phyloP scores from a whole-genome alignment of 1,139 yeast species.

The Torulaspora globosa region DNA sequence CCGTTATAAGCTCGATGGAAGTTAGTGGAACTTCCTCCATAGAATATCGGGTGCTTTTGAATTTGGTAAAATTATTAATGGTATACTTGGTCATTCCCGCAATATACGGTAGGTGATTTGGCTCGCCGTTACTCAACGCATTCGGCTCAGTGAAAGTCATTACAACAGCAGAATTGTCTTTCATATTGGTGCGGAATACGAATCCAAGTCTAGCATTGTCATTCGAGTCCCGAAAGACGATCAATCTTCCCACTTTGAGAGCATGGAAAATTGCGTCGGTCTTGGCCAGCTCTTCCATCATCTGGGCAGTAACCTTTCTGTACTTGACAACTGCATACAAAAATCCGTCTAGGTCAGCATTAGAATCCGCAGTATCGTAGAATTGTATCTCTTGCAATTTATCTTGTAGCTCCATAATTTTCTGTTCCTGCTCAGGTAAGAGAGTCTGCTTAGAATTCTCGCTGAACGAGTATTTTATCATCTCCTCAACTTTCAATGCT shows the following conservation, averaged over 20 bases:
- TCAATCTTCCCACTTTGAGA: conserved; percentile 55
- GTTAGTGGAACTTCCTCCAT: conserved; percentile 46
- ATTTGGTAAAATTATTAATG: conserved; percentile 34
- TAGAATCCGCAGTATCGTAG: conserved; percentile 41
- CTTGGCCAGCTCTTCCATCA: conserved; percentile 47
- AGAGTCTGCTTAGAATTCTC: conserved; percentile 85
- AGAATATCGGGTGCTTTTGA: conserved; percentile 39
- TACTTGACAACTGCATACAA: conserved; percentile 47
- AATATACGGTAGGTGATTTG: conserved; percentile 52
- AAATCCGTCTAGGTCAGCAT: conserved; percentile 43
- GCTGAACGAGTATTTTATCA: conserved; percentile 93
- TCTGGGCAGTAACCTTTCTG: conserved; percentile 42
- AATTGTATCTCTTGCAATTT: conserved; percentile 43
- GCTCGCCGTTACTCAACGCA: conserved; percentile 28
- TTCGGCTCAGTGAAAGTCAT: conserved; percentile 32
- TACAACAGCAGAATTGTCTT: conserved; percentile 36
- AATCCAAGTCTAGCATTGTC: conserved; percentile 51
- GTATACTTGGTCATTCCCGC: conserved; percentile 40
- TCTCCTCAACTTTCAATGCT: conserved; percentile 91
- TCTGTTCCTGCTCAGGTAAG: conserved; percentile 78
- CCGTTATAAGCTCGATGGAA: conserved; percentile 50
- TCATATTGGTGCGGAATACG: conserved; percentile 44
- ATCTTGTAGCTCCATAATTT: conserved; percentile 51
- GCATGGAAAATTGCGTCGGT: conserved; percentile 47
- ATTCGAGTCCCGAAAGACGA: conserved; percentile 52